These are phyloP conservation scores for Leishmania amazonensis DNA, from an alignment of 208 protist genomes.

Conservation along the genomic window DNA sequence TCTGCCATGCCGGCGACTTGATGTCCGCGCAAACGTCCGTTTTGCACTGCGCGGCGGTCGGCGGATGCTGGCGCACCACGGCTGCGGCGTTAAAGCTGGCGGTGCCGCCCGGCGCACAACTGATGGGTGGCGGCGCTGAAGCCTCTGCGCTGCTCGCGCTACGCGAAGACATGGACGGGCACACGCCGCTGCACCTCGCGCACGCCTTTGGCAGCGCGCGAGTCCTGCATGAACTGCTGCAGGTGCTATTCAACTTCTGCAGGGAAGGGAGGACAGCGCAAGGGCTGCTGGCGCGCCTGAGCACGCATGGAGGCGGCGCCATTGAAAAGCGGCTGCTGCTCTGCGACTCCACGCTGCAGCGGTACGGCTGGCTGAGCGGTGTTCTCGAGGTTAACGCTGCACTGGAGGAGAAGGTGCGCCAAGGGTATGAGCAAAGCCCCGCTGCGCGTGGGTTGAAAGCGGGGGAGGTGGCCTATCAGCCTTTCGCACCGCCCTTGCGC, in stretches of 20 bases:
- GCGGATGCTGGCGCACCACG: constrained; percentile 50
- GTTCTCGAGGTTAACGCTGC: constrained; percentile 56
- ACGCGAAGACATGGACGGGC: constrained; percentile 53
- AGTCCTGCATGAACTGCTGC: constrained; percentile 53
- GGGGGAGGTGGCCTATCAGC: constrained; percentile 37
- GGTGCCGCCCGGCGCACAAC: constrained; percentile 15
- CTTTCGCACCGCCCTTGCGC: constrained; percentile 22
- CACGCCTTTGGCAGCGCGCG: constrained; percentile 62
- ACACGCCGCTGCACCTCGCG: constrained; percentile 71
- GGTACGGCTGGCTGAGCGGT: constrained; percentile 69
- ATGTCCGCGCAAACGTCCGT: constrained; percentile 56
- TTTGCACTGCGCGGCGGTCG: constrained; percentile 76
- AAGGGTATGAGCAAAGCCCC: constrained; percentile 22
- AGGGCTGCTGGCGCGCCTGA: constrained; percentile 16
- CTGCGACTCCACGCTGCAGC: constrained; percentile 48
- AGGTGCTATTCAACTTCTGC: constrained; percentile 30
- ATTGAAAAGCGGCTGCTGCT: constrained; percentile 40
- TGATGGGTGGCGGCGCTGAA: constrained; percentile 23
- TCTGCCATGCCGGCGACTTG: constrained; percentile 42
- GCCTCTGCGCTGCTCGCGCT: constrained; percentile 30
- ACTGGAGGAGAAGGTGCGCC: constrained; percentile 38
- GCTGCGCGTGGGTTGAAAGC: constrained; percentile 18
- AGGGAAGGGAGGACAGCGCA: constrained; percentile 9
- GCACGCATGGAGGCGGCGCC: constrained; percentile 9
- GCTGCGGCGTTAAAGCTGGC: constrained; percentile 40